Evolutionary conservation across 306 rosid species (phyloP).

Genomic region (Cicer bijugum): DNA sequence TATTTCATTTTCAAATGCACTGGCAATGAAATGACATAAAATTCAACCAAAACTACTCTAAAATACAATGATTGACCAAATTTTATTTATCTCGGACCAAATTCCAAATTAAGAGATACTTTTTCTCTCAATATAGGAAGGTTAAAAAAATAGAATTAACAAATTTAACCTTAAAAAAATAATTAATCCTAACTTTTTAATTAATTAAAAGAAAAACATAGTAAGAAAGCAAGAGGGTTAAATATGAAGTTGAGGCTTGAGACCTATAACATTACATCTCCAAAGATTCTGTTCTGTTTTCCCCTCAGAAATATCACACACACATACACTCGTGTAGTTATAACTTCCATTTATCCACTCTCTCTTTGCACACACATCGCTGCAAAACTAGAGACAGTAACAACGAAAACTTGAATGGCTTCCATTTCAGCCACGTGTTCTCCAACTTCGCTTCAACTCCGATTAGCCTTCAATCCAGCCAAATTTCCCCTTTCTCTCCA

Average conservation of each 20-base stretch:
- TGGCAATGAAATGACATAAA: too few species aligned
- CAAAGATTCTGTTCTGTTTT: not conserved
- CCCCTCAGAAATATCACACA: not conserved
- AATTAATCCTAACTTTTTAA: too few species aligned
- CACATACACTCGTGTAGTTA: not conserved
- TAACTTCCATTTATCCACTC: slow-evolving; percentile 39
- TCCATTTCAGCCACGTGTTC: slow-evolving; percentile 60
- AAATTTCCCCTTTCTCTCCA: slow-evolving; percentile 53
- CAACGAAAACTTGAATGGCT: slow-evolving; percentile 55
- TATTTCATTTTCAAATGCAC: too few species aligned
- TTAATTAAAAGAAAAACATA: too few species aligned
- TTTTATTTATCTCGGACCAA: too few species aligned
- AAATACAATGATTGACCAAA: too few species aligned
- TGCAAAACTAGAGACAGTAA: not conserved
- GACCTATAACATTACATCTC: not conserved
- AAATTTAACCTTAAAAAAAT: too few species aligned
- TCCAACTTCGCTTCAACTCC: slow-evolving; percentile 94
- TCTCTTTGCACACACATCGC: not conserved
- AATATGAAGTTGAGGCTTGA: not conserved
- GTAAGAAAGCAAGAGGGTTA: too few species aligned
- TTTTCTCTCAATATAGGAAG: too few species aligned
- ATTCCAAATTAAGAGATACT: too few species aligned
- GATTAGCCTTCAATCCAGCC: slow-evolving; percentile 61
- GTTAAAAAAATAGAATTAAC: too few species aligned
- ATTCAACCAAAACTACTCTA: too few species aligned